Conservation (phyloP, 306 rosid species). For the Prunus padus region DNA sequence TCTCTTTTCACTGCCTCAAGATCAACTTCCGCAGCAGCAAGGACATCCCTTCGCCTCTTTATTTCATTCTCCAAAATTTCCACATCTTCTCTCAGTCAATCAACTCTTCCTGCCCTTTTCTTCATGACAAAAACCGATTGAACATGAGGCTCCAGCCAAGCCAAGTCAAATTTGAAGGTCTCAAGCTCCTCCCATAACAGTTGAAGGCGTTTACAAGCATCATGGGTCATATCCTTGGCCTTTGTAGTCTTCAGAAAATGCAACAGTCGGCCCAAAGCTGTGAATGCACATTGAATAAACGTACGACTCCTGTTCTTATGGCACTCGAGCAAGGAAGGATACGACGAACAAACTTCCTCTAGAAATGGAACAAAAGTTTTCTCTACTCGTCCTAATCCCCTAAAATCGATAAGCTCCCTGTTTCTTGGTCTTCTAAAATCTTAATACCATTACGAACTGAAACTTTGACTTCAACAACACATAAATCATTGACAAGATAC, state of each 20-base stretch:
- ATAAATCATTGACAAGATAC: neutral
- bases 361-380: neutral
- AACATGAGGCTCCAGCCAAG: conserved; percentile 5
- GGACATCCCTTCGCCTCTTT: neutral
- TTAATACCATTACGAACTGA: neutral
- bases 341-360: neutral
- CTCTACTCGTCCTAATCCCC: neutral
- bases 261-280: neutral
- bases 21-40: neutral
- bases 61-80: neutral
- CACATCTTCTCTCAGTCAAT: neutral
- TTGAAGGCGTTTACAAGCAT: neutral
- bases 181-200: conserved; percentile 3
- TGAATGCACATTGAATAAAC: neutral
- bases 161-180: neutral
- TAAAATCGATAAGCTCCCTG: neutral
- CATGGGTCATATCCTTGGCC: neutral
- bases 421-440: neutral
- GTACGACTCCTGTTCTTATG: conserved; percentile 1
- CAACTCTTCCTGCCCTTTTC: neutral
- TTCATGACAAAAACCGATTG: neutral
- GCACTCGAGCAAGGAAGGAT: conserved; percentile 1
- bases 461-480: neutral
- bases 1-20: neutral
- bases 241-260: conserved; percentile 2